A percentile compares a stretch with the other conserved stretches of the same genome.
Evolutionary conservation across 495 filamentous ascomycete genomes (phyloP).

Genomic region (Parachaetomium inaequale): DNA sequence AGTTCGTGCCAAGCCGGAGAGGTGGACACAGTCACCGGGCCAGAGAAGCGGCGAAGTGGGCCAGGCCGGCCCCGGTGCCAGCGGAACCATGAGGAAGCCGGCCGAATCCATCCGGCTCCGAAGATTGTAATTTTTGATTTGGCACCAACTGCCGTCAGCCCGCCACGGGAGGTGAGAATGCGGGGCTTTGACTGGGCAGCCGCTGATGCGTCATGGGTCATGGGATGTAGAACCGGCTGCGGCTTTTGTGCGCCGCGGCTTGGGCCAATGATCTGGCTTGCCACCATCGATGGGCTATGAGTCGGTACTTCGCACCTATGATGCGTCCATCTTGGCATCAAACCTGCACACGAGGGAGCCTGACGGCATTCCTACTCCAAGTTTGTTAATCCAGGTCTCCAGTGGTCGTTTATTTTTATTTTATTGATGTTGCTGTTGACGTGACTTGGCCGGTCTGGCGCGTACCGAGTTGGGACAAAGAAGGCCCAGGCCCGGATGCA

Average conservation of each 20-base stretch:
- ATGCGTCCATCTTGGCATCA: neutral
- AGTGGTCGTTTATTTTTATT: no score
- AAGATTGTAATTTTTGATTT: no score
- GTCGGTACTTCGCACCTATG: neutral
- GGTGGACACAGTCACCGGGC: neutral
- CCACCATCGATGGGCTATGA: conserved; percentile 4
- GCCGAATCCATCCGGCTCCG: neutral
- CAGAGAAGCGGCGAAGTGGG: neutral
- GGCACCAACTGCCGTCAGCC: no score
- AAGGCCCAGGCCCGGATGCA: neutral
- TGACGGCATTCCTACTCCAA: neutral
- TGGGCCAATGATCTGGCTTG: conserved; percentile 7
- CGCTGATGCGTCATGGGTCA: neutral
- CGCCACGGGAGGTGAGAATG: no score
- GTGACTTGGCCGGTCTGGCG: no score
- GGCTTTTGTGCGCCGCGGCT: conserved; percentile 15
- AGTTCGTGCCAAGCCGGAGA: neutral
- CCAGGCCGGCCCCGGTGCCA: neutral
- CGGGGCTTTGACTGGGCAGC: neutral
- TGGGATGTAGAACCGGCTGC: conserved; percentile 3
- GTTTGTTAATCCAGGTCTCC: no score
- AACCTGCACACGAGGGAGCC: neutral
- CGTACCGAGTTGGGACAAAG: neutral
- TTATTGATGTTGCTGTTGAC: no score
- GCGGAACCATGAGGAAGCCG: neutral